Evolutionary conservation across 352 stramenopile genomes (phyloP).

Genomic region (Globisporangium barbulae): DNA sequence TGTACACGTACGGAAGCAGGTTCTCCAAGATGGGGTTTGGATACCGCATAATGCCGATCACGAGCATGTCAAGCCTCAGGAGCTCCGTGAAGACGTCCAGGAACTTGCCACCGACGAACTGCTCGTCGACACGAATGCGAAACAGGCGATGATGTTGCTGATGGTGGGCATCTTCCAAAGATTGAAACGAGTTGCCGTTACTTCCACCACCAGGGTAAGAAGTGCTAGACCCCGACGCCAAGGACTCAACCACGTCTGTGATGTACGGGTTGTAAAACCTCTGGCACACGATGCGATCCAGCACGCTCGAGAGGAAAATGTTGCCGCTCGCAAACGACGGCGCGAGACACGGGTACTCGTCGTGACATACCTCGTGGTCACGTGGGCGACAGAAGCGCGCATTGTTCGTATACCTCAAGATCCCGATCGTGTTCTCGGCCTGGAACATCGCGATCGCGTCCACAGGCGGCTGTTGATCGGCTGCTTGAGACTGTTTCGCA

Average conservation of each 20-base stretch:
- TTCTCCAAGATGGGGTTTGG: slow-evolving; percentile 45
- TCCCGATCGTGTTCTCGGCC: slow-evolving; percentile 33
- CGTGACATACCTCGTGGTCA: slow-evolving; percentile 39
- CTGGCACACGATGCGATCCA: slow-evolving; percentile 70
- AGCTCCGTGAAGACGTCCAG: slow-evolving; percentile 44
- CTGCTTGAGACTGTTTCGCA: slow-evolving; percentile 9
- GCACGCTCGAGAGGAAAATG: slow-evolving; percentile 49
- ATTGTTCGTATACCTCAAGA: slow-evolving; percentile 44
- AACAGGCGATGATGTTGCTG: slow-evolving; percentile 25
- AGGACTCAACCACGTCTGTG: slow-evolving; percentile 48
- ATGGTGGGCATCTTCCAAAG: background rate
- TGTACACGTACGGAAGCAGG: slow-evolving; percentile 60
- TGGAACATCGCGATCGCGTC: background rate
- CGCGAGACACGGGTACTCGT: slow-evolving; percentile 48
- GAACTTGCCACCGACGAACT: slow-evolving; percentile 40
- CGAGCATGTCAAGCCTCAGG: slow-evolving; percentile 36
- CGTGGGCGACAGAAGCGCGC: slow-evolving; percentile 51
- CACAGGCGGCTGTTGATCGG: background rate
- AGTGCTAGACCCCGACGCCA: slow-evolving; percentile 34
- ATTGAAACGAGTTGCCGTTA: background rate
- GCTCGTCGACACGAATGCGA: slow-evolving; percentile 33
- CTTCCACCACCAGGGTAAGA: too few relatives aligned
- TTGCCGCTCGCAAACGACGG: slow-evolving; percentile 52
- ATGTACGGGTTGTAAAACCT: slow-evolving; percentile 84
- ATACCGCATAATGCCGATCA: slow-evolving; percentile 47